A percentile compares a stretch with the other conserved stretches of the same genome.
These are phyloP conservation scores for Ogataea salicorniae DNA, from an alignment of 805 yeast genomes.

Conservation along the genomic window DNA sequence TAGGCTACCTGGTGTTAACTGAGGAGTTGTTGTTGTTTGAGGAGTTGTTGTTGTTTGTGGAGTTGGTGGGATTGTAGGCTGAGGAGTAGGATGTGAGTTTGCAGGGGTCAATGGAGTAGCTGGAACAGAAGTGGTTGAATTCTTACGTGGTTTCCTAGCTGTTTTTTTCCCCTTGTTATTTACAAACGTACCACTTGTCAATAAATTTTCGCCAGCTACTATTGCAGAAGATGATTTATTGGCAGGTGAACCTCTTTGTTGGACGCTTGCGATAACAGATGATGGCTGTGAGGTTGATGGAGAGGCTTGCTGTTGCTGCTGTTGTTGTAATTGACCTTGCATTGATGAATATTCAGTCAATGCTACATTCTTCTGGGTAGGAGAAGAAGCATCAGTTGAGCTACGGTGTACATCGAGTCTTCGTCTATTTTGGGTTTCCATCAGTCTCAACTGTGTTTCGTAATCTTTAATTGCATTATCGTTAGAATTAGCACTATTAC, in stretches of 20 bases:
- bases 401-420: slow-evolving; percentile 51
- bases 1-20: slow-evolving; percentile 11
- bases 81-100: slow-evolving; percentile 26
- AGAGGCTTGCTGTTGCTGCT: slow-evolving; percentile 16
- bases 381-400: slow-evolving; percentile 23
- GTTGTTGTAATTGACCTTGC: slow-evolving; percentile 17
- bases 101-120: slow-evolving; percentile 32
- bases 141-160: slow-evolving; percentile 22
- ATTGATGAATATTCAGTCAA: slow-evolving; percentile 20
- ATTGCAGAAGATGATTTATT: slow-evolving; percentile 3
- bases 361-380: slow-evolving; percentile 14
- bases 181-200: slow-evolving; percentile 3
- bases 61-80: slow-evolving; percentile 18
- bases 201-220: slow-evolving; percentile 2
- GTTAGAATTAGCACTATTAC: slow-evolving; percentile 17
- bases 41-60: slow-evolving; percentile 19
- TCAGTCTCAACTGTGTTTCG: slow-evolving; percentile 68
- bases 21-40: slow-evolving; percentile 19
- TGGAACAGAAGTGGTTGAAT: slow-evolving; percentile 26
- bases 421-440: slow-evolving; percentile 73
- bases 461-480: slow-evolving; percentile 69
- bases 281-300: slow-evolving; percentile 17
- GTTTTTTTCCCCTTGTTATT: slow-evolving; percentile 17
- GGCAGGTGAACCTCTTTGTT: too few species aligned
- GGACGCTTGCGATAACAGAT: slow-evolving; percentile 3